Conservation (phyloP, 148 eudicot genomes). For the Bassia scoparia region DNA sequence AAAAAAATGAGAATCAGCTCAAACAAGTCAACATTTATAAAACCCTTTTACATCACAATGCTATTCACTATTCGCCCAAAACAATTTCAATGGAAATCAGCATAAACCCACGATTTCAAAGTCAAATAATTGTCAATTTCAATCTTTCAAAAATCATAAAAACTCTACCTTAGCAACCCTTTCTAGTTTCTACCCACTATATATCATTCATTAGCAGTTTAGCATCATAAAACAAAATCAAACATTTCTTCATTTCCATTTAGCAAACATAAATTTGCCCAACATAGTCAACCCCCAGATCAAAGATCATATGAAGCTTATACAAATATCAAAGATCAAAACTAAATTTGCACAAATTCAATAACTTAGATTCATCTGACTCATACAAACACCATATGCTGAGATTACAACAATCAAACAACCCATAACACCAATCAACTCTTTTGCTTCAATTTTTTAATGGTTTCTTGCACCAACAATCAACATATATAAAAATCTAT, state of each 20-base stretch:
- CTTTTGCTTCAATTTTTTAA: background rate
- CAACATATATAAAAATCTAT: background rate
- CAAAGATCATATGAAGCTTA: too few relatives aligned
- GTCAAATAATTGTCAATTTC: background rate
- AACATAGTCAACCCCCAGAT: background rate
- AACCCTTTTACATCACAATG: too few relatives aligned
- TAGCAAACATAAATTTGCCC: background rate
- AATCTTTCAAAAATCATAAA: background rate
- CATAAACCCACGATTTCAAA: too few relatives aligned
- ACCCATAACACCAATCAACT: background rate
- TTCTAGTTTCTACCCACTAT: background rate
- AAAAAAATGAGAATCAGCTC: background rate
- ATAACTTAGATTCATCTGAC: background rate
- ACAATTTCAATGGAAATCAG: too few relatives aligned
- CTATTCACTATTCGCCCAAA: too few relatives aligned
- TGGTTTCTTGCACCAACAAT: background rate
- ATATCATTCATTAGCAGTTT: background rate
- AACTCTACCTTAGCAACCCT: background rate
- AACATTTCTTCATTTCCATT: background rate
- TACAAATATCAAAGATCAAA: too few relatives aligned
- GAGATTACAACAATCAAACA: background rate
- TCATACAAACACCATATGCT: background rate
- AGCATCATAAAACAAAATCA: background rate
- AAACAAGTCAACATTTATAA: background rate
- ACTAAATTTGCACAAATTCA: background rate